Conservation (phyloP, 805 yeast species). For the Clavispora phyllophila region DNA sequence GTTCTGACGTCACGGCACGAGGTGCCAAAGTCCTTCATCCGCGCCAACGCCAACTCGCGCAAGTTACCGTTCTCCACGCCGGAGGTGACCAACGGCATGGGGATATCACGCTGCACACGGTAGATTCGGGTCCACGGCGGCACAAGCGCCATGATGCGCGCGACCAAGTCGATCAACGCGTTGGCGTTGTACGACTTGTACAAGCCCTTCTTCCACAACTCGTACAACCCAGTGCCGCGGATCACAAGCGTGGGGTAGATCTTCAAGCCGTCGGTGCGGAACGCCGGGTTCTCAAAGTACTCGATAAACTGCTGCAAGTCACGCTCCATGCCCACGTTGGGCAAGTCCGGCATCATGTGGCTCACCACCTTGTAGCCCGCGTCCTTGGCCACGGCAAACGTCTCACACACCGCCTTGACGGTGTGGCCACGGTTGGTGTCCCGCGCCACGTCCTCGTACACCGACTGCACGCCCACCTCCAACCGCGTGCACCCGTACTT, state of each 20-base stretch:
- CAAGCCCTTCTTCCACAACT: conserved; percentile 93
- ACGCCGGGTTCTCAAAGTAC: conserved; percentile 94
- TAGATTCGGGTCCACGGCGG: conserved; percentile 99
- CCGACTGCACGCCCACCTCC: conserved; percentile 95
- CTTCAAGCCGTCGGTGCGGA: conserved; percentile 94
- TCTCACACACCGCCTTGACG: conserved; percentile 91
- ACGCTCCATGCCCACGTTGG: conserved; percentile 98
- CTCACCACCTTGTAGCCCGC: conserved; percentile 97
- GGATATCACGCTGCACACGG: conserved; percentile 97
- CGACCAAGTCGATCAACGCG: conserved; percentile 89
- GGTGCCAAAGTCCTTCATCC: conserved; percentile 98
- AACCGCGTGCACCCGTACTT: conserved; percentile 94
- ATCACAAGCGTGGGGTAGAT: conserved; percentile 94
- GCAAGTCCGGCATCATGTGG: conserved; percentile 99
- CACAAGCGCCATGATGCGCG: conserved; percentile 89
- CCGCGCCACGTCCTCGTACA: conserved; percentile 96
- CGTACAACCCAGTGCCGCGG: conserved; percentile 95
- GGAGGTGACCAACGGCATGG: conserved; percentile 96
- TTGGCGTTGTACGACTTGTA: conserved; percentile 94
- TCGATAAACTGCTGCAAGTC: conserved; percentile 94
- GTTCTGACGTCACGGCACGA: conserved; percentile 94
- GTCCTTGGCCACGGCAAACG: conserved; percentile 93
- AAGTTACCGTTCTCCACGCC: conserved; percentile 98
- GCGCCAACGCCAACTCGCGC: conserved; percentile 89
- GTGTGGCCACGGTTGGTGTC: conserved; percentile 98